A percentile compares a stretch with the other conserved stretches of the same genome.
phyloP scores from a whole-genome alignment of 305 asterid genomes.

The Rubia occidens region DNA sequence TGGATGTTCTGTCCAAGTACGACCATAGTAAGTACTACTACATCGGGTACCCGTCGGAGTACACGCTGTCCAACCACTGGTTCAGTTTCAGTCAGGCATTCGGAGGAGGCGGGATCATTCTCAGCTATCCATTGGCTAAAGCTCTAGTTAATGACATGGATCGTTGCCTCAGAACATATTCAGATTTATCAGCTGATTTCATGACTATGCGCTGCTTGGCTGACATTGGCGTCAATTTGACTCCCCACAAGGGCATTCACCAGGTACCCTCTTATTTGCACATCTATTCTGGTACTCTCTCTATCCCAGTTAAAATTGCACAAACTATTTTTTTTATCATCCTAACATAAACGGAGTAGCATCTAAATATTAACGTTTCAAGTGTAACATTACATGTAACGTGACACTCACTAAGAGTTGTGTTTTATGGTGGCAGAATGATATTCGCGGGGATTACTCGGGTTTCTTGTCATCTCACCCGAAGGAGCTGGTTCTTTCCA shows the following conservation, averaged over 20 bases:
- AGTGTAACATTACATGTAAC: too few species aligned
- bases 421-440: background rate
- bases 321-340: too few species aligned
- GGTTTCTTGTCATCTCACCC: constrained; percentile 1
- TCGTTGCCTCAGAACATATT: background rate
- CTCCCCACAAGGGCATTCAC: constrained; percentile 5
- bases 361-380: too few species aligned
- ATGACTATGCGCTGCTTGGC: background rate
- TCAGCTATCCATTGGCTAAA: background rate
- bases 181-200: too few species aligned
- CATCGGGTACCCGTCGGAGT: constrained; percentile 1
- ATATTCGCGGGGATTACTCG: background rate
- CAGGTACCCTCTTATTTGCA: background rate
- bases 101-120: background rate
- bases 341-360: too few species aligned
- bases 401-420: too few species aligned
- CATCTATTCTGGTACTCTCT: too few species aligned
- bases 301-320: too few species aligned
- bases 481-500: background rate
- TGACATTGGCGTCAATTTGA: background rate
- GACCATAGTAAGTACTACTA: background rate
- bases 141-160: constrained; percentile 2
- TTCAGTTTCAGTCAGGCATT: background rate
- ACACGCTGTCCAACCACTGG: background rate
- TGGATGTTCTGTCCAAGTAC: background rate